These are phyloP conservation scores for Entrophospora sp. DNA, from an alignment of 192 early-diverging fungal species.

Conservation along the genomic window DNA sequence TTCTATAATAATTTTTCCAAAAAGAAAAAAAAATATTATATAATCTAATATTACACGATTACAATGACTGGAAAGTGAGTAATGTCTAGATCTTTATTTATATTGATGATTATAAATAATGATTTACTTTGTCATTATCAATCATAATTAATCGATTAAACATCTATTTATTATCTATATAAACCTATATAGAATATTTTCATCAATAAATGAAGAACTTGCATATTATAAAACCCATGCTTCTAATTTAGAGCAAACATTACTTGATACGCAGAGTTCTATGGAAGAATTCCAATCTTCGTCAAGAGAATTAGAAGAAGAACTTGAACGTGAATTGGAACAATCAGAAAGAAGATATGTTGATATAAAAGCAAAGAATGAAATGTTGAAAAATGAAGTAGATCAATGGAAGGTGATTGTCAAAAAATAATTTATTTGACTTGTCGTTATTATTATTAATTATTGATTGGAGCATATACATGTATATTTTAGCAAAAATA, in stretches of 20 bases:
- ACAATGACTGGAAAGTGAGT: conserved; percentile 9
- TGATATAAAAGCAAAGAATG: conserved; percentile 57
- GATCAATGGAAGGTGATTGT: conserved; percentile 60
- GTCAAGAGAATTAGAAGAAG: conserved; percentile 61
- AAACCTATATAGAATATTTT: conserved; percentile 7
- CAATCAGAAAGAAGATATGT: conserved; percentile 55
- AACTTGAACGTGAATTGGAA: conserved; percentile 63
- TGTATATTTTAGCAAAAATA: conserved; percentile 44
- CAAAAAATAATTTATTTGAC: background rate
- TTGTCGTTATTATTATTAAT: background rate
- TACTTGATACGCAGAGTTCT: conserved; percentile 47
- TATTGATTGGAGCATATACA: background rate
- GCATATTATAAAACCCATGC: conserved; percentile 55
- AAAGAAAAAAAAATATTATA: too few species aligned
- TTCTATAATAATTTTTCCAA: too few species aligned
- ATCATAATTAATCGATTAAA: background rate
- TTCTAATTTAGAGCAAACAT: conserved; percentile 40
- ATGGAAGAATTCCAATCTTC: conserved; percentile 58
- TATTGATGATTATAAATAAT: background rate
- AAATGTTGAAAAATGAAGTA: conserved; percentile 52
- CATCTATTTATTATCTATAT: background rate
- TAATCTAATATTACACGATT: too few species aligned
- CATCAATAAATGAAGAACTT: conserved; percentile 49
- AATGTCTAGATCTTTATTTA: background rate
- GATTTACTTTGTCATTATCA: background rate